Evolutionary conservation across 139 green algal species (phyloP), one percentile per base, ranked within the genome.

Genomic region (Trebouxia sp.): DNA sequence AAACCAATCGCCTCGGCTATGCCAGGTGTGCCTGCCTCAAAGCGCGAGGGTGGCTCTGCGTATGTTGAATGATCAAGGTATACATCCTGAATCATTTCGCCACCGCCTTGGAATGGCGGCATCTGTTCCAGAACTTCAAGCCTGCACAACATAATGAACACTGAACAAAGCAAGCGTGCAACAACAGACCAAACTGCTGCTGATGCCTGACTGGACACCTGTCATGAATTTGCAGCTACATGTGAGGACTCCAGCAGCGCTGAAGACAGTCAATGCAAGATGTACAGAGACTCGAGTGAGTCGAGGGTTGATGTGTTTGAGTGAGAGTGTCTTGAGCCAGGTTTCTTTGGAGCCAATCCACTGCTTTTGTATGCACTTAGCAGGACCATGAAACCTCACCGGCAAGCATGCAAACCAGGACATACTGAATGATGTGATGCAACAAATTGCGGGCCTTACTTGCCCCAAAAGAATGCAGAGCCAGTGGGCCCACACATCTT

Each of bases 31-130:
- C 97, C 97, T 0, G 97, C 94, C 87, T 99, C 97, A 83, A 99
- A 99, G 17, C 96, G 86, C 20, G 81, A 89, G 8, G 97, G 97
- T 6, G 97, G 96, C 38, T 89, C 80, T 0, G 96, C 95, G 78
- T 95, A 99, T 0, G 97, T 99, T 12, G 92, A 97, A 53, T 92
- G 88, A 76, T 98, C 91, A 55, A 98, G 82, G 75, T 90, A 96
- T 45, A 99, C 97, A 75, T 97, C 92, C 74, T 92, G 67, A 42
- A 99, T 99, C 97, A 99, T 99, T 86, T 99, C 97, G 22, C 97
- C 97, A 43, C 97, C 97, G 38, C 96, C 96, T 93, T 97, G 95
- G 86, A 93, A 99, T 0, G 97, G 97, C 20, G 89, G 89, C 97
- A 99, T 99, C 28, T 78, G 47, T 77, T 95, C 85, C 42, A 99